Base-by-base conservation (phyloP, 1,139 yeast genomes). In the Yarrowia galli region DNA sequence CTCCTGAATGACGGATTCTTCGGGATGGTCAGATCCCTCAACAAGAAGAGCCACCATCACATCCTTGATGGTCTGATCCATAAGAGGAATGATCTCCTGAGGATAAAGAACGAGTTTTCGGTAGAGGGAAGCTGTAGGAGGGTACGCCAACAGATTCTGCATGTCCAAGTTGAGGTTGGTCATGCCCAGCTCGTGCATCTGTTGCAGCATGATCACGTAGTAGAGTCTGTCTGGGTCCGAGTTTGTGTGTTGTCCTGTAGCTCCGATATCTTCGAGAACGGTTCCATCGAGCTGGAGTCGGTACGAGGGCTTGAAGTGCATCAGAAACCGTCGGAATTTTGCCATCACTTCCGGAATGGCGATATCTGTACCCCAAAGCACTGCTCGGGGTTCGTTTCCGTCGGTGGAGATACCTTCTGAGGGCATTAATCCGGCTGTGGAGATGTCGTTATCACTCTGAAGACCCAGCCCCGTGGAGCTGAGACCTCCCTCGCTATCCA, bases 321-420 rank as follows among this genome's bases (percentile, higher is more conserved):
- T 88, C 74, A 95, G 80, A 73, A 95, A 96, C 71, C 89, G 89
- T 71, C 96, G 84, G 80, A 95, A 95, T 67, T 85, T 83, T 72
- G 87, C 88, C 67, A 91, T 85, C 74, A 95, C 89, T 75, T 95
- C 97, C 74, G 88, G 91, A 74, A 96, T 92, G 53, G 96, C 89
- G 38, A 95, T 97, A 76, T 95, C 93, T 1, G 99, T 95, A 77
- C 99, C 99, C 99, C 99, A 95, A 74, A 95, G 93, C 68, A 95
- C 97, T 75, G 97, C 85, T 42, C 88, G 86, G 0, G 97, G 96
- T 72, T 89, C 96, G 69, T 85, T 87, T 20, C 81, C 79, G 66
- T 80, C 81, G 23, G 70, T 58, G 12, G 64, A 42, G 6, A 58
- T 16, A 0, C 51, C 51, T 12, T 58, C 64, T 15, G 51, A 43